phyloP scores from a whole-genome alignment of 495 filamentous ascomycete genomes.

The Aspergillus sclerotioniger region DNA sequence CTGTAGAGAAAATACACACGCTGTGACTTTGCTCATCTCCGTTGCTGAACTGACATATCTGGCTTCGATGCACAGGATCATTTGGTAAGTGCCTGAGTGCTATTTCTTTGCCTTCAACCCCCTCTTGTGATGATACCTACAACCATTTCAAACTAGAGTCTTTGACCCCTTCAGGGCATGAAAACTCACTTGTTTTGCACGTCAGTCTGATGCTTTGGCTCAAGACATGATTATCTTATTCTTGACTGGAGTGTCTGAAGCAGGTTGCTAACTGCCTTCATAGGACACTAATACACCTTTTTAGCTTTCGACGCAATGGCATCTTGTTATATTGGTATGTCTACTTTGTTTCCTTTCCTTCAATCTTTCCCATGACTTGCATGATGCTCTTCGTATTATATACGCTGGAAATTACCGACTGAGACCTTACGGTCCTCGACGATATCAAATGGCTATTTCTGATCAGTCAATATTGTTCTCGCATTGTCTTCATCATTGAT shows the following conservation, averaged over 20 bases:
- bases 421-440: conserved; percentile 73
- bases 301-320: background rate
- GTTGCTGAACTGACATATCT: conserved; percentile 9
- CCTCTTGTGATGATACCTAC: conserved; percentile 66
- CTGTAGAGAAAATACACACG: conserved; percentile 7
- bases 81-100: conserved; percentile 14
- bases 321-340: conserved; percentile 29
- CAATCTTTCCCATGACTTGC: conserved; percentile 17
- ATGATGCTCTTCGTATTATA: conserved; percentile 82
- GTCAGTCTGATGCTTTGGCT: conserved; percentile 85
- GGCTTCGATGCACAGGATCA: conserved; percentile 2
- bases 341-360: background rate
- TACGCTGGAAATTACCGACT: conserved; percentile 99
- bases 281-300: background rate
- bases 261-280: conserved; percentile 31
- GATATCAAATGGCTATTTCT: conserved; percentile 91
- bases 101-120: background rate
- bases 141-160: conserved; percentile 99
- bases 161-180: conserved; percentile 89
- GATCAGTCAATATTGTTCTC: conserved; percentile 41
- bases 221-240: conserved; percentile 7
- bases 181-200: conserved; percentile 94
- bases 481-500: conserved; percentile 10
- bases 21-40: conserved; percentile 5
- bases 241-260: conserved; percentile 9